A percentile compares a stretch with the other conserved stretches of the same genome.
phyloP scores from a whole-genome alignment of 1,284 basidiomycete genomes.

The Melampsora abietis-canadensis region DNA sequence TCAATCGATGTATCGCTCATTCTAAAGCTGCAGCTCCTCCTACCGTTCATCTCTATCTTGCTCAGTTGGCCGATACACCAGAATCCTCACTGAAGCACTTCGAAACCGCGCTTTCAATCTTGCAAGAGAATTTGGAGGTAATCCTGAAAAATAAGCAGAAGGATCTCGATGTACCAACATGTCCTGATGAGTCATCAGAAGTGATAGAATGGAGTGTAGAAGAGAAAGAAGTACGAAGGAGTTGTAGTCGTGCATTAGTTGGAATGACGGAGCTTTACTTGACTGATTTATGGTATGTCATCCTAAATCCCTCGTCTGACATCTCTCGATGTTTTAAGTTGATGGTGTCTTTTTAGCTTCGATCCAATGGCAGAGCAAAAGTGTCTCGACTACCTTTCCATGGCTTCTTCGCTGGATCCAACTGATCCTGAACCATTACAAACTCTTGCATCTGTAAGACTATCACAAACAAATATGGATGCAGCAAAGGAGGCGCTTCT shows the following conservation, averaged over 20 bases:
- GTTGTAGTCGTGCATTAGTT: slow-evolving; percentile 76
- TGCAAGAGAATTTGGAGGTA: slow-evolving; percentile 63
- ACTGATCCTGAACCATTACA: slow-evolving; percentile 54
- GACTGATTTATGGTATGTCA: slow-evolving; percentile 75
- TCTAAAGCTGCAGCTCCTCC: slow-evolving; percentile 63
- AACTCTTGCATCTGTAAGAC: slow-evolving; percentile 77
- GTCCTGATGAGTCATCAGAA: neutral
- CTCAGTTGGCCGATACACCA: slow-evolving; percentile 76
- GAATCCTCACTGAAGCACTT: slow-evolving; percentile 74
- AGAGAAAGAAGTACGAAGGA: slow-evolving; percentile 62
- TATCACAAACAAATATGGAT: slow-evolving; percentile 78
- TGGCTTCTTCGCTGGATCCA: slow-evolving; percentile 9
- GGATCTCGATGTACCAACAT: slow-evolving; percentile 54
- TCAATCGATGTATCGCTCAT: slow-evolving; percentile 37
- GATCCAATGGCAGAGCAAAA: slow-evolving; percentile 40
- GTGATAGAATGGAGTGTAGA: slow-evolving; percentile 25
- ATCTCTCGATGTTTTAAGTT: slow-evolving; percentile 1
- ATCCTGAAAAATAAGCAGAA: neutral
- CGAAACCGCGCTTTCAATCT: slow-evolving; percentile 71
- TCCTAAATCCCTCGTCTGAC: slow-evolving; percentile 8
- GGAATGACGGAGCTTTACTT: slow-evolving; percentile 96
- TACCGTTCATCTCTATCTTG: slow-evolving; percentile 77
- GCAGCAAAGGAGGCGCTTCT: slow-evolving; percentile 71
- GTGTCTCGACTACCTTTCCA: slow-evolving; percentile 38
- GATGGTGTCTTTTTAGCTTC: slow-evolving; percentile 18